A percentile compares a stretch with the other conserved stretches of the same genome.
Conservation (phyloP, 192 early-diverging fungal genomes). For the Backusella australiensis region DNA sequence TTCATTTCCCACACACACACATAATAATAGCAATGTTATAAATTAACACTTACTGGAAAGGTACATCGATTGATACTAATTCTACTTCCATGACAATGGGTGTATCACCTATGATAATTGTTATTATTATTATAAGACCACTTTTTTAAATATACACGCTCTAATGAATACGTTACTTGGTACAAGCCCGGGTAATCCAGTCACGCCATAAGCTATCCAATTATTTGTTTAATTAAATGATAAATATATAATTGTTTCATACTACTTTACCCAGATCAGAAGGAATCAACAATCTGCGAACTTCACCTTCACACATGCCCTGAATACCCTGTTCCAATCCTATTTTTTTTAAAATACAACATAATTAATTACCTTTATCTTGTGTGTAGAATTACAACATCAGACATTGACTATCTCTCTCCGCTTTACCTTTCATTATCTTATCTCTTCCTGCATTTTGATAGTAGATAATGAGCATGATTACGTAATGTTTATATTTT, state of each 20-base stretch:
- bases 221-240: not conserved
- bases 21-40: not conserved
- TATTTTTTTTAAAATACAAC: not conserved
- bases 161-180: not conserved
- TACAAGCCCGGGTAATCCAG: conserved; percentile 16
- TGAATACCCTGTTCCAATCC: conserved; percentile 26
- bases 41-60: conserved; percentile 12
- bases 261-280: conserved; percentile 14
- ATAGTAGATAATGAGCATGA: not conserved
- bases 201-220: conserved; percentile 14
- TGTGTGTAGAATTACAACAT: not conserved
- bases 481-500: not conserved
- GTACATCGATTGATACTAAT: not conserved
- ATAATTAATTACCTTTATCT: not conserved
- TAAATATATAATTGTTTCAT: not conserved
- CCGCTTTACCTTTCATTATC: conserved; percentile 12
- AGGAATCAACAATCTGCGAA: conserved; percentile 28
- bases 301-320: conserved; percentile 28
- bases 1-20: not conserved
- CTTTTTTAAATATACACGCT: not conserved
- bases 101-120: not conserved
- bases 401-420: not conserved
- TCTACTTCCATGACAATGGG: conserved; percentile 23
- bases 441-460: conserved; percentile 15
- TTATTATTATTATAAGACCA: not conserved